Percentiles rank a stretch among this genome's conserved stretches.
Conservation (phyloP, 2,329 filamentous ascomycete genomes). For the Hortaea sp. region DNA sequence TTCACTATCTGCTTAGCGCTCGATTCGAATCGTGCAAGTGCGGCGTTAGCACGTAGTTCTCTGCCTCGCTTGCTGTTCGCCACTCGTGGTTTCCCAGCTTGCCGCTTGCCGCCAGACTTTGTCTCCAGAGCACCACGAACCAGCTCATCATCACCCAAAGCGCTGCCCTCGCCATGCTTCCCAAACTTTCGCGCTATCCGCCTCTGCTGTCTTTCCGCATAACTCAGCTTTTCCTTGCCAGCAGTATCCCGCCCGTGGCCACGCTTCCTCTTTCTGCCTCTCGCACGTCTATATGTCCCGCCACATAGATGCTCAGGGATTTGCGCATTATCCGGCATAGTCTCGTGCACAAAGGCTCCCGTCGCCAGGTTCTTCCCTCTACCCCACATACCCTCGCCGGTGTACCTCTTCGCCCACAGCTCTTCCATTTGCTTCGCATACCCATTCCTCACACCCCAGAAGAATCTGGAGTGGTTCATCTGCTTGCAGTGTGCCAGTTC, state of each 20-base stretch:
- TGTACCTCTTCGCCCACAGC: slow-evolving; percentile 62
- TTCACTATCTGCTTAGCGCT: slow-evolving; percentile 21
- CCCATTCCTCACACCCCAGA: slow-evolving; percentile 68
- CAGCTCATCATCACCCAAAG: slow-evolving; percentile 59
- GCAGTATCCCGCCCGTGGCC: slow-evolving; percentile 27
- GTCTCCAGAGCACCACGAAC: slow-evolving; percentile 57
- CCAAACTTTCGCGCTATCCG: slow-evolving; percentile 70
- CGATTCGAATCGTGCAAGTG: slow-evolving; percentile 59
- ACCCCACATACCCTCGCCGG: slow-evolving; percentile 77
- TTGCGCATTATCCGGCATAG: slow-evolving; percentile 41
- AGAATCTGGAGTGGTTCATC: slow-evolving; percentile 78
- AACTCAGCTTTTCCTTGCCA: slow-evolving; percentile 45
- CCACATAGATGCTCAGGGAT: slow-evolving; percentile 60
- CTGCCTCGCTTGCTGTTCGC: slow-evolving; percentile 64
- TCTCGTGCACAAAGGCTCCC: slow-evolving; percentile 53
- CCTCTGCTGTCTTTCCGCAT: slow-evolving; percentile 63
- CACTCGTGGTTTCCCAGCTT: slow-evolving; percentile 58
- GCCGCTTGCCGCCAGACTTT: slow-evolving; percentile 39
- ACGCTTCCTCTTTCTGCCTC: slow-evolving; percentile 40
- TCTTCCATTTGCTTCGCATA: slow-evolving; percentile 62
- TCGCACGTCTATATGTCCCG: slow-evolving; percentile 59
- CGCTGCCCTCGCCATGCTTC: slow-evolving; percentile 65
- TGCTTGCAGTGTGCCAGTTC: slow-evolving; percentile 80
- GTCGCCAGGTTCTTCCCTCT: slow-evolving; percentile 53
- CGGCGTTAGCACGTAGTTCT: slow-evolving; percentile 67